phyloP scores from a whole-genome alignment of 1,284 basidiomycete species.

The Chondrostereum purpureum region DNA sequence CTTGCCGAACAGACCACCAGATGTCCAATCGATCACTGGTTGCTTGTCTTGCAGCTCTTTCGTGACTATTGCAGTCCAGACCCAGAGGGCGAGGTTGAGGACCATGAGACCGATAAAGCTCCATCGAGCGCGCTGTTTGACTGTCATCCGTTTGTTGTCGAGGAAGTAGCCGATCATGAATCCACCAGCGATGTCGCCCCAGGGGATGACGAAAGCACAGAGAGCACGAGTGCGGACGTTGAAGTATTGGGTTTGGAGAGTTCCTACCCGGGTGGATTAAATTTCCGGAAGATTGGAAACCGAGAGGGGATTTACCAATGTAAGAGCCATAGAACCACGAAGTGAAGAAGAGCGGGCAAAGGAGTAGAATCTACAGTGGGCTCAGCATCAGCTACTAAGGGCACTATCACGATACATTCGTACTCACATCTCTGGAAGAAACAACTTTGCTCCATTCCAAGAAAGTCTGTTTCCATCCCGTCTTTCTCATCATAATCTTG shows the following conservation, averaged over 20 bases:
- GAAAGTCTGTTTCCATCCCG: constrained; percentile 21
- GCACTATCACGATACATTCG: background rate
- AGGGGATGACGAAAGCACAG: constrained; percentile 25
- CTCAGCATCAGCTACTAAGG: no score
- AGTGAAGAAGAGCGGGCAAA: constrained; percentile 27
- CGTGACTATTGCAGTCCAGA: constrained; percentile 27
- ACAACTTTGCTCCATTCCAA: constrained; percentile 23
- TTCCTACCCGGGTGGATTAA: no score
- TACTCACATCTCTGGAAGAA: constrained; percentile 20
- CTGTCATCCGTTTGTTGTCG: constrained; percentile 20
- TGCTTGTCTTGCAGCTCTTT: constrained; percentile 23
- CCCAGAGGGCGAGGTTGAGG: constrained; percentile 24
- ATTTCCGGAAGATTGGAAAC: no score
- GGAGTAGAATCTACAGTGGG: constrained; percentile 24
- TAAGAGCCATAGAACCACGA: constrained; percentile 29
- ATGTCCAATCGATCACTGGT: constrained; percentile 27
- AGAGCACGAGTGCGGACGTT: constrained; percentile 25
- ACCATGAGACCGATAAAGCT: constrained; percentile 24
- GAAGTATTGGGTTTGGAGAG: constrained; percentile 27
- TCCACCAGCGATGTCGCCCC: constrained; percentile 26
- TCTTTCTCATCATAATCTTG: constrained; percentile 22
- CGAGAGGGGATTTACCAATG: constrained; percentile 19
- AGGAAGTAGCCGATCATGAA: constrained; percentile 28
- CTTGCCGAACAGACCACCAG: constrained; percentile 19
- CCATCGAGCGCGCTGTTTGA: constrained; percentile 26